Base-by-base conservation (phyloP, 2,329 filamentous ascomycete species). In the Calonectria crousiana region DNA sequence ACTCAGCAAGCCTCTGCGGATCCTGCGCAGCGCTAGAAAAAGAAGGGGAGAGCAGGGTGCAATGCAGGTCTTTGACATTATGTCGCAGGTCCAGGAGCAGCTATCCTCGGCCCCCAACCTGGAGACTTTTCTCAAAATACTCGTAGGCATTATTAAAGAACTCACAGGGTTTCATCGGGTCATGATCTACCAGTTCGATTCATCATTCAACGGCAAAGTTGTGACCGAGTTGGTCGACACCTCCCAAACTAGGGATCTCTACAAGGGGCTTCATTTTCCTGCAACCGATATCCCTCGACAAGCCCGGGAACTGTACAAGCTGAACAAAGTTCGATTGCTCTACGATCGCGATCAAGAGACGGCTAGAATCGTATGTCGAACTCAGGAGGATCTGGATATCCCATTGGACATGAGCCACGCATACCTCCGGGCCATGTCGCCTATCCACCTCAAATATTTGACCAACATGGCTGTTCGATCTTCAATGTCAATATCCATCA, bases 401-500 rank as follows among this genome's bases (percentile, higher is more conserved):
- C 95, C 95, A 0, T 84, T 98, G 5, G 95, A 98, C 82, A 92
- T 98, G 83, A 97, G 94, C 1, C 94, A 97, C 80, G 90, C 93
- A 0, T 97, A 97, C 81, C 89, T 98, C 2, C 92, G 95, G 69
- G 95, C 96, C 75, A 98, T 98, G 91, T 97, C 95, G 1, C 95
- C 95, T 0, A 96, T 98, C 52, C 95, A 97, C 81, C 84, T 98
- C 69, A 97, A 97, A 81, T 98, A 98, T 79, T 88, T 98, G 4
- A 90, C 87, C 8, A 95, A 98, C 81, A 98, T 98, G 95, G 93
- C 93, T 10, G 95, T 98, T 0, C 92, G 95, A n/a, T 95, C 95
- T 0, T 98, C 95, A 76, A 98, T 98, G 95, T 98, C 95, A 0
- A 95, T 98, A 74, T 97, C 95, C 1, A 94, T 98, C 81, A 97